Percentiles rank a stretch among this genome's conserved stretches.
phyloP scores from a whole-genome alignment of 139 green algal genomes.

The Desmodesmus armatus region DNA sequence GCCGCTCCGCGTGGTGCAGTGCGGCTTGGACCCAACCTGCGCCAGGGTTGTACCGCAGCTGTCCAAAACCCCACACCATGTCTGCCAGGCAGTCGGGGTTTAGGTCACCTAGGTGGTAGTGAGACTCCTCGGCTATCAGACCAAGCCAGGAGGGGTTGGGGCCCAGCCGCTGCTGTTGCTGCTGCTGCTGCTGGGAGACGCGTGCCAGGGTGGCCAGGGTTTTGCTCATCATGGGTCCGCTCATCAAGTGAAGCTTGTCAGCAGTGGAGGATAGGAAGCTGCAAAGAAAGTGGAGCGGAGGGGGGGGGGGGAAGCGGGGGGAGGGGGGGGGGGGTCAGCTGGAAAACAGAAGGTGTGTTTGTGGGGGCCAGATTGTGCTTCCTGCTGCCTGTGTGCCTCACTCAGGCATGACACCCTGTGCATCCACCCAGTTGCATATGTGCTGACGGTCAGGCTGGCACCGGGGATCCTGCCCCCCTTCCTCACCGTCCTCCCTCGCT shows the following conservation, averaged over 20 bases:
- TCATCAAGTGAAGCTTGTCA: constrained; percentile 20
- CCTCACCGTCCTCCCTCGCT: too few species aligned
- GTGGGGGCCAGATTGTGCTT: too few species aligned
- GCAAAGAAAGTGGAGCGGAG: not conserved
- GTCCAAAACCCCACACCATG: constrained; percentile 32
- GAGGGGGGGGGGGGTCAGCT: too few species aligned
- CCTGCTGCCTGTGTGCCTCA: too few species aligned
- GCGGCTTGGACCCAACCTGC: not conserved
- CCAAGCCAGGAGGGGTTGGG: constrained; percentile 10
- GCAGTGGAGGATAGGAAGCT: constrained; percentile 8
- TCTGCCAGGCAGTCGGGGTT: not conserved
- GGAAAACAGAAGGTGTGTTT: too few species aligned
- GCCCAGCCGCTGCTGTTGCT: too few species aligned
- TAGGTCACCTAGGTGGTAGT: constrained; percentile 6
- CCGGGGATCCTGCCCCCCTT: too few species aligned
- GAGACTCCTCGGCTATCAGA: not conserved
- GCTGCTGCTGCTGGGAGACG: not conserved
- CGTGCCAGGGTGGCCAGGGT: constrained; percentile 9
- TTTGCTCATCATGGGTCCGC: not conserved
- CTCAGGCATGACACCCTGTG: too few species aligned
- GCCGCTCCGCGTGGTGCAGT: not conserved
- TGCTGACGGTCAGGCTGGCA: too few species aligned
- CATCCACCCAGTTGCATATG: too few species aligned
- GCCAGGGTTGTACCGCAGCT: constrained; percentile 26
- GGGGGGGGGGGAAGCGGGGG: too few species aligned